Evolutionary conservation across 306 rosid genomes (phyloP), one percentile per base, ranked within the genome.

Genomic region (Quercus parvula): DNA sequence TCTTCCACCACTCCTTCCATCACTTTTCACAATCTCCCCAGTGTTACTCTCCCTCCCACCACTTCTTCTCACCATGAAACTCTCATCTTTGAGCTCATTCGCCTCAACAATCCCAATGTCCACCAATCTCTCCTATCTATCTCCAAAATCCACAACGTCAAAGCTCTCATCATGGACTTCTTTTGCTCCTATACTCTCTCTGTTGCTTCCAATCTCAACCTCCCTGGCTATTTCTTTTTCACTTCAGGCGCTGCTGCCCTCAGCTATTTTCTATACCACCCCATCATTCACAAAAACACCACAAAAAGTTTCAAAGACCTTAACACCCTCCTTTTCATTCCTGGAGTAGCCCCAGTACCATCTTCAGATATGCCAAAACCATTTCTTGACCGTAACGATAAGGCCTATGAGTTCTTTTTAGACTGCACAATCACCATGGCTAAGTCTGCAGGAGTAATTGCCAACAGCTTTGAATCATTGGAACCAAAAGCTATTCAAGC

Each of bases 161-260:
- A 69, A 22, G 96, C 90, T 5, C 9, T 89, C 51, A 30, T 89
- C 56, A 19, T 88, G 58, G 89, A 89, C 57, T 76, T 83, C 77
- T 66, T 91, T 57, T 84, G 88, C 83, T 57, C 17, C 33, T 22
- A 51, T 5, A 58, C 73, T 2, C 51, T 82, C n/a, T 18, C 78
- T 14, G 83, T 81, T 9, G 44, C 89, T 1, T 20, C 46, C 3
- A 18, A 61, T 19, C 81, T 89, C 33, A 75, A 81, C 54, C 52
- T 89, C 44, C 87, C 88, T 12, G 56, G 81, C 14, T 87, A 69
- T 77, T 75, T 51, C 71, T 90, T 77, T 73, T 78, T 31, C 81
- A 83, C 94, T 24, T 70, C 78, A 28, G 75, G 74, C 10, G 89
- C 89, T 0, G 52, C 73, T 25, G 0, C 5, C n/a, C 78, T 83